Conservation (phyloP, 106 monocot genomes). For the Xerophyta viscosa region DNA sequence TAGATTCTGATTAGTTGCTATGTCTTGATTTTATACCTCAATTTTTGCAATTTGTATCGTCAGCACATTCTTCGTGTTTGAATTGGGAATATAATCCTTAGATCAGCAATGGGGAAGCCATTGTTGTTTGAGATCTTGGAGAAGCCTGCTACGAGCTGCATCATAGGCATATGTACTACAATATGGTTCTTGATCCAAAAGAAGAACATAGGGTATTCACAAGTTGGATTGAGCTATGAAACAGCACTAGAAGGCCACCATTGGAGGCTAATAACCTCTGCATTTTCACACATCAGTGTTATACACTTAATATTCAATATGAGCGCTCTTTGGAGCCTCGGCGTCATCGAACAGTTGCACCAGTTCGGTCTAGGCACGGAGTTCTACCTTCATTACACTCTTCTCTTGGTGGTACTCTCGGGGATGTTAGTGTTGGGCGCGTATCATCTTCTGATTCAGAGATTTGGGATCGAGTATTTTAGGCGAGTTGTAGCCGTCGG, state of each 20-base stretch:
- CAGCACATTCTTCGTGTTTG: neutral
- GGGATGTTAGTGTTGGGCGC: constrained; percentile 55
- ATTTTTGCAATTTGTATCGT: too few species aligned
- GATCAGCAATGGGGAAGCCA: constrained; percentile 64
- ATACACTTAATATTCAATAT: constrained; percentile 89
- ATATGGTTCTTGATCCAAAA: constrained; percentile 94
- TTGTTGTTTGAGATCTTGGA: constrained; percentile 69
- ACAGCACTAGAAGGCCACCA: constrained; percentile 67
- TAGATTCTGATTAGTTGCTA: too few species aligned
- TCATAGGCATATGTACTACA: constrained; percentile 60
- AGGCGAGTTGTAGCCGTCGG: constrained; percentile 79
- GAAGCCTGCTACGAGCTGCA: constrained; percentile 77
- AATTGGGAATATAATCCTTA: neutral
- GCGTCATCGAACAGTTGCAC: constrained; percentile 53
- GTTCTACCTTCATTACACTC: constrained; percentile 83
- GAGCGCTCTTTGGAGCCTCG: constrained; percentile 95
- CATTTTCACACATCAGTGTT: constrained; percentile 85
- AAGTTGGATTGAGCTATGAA: constrained; percentile 85
- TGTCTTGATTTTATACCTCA: too few species aligned
- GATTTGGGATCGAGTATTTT: constrained; percentile 81
- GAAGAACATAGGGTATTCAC: constrained; percentile 60
- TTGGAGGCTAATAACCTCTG: constrained; percentile 85
- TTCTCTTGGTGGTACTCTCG: constrained; percentile 63
- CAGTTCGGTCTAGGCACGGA: constrained; percentile 59
- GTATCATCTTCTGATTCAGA: constrained; percentile 78